Percentiles rank a stretch among this genome's conserved stretches.
Evolutionary conservation across 306 rosid genomes (phyloP).

Genomic region (Cucumis sativus): Cucumber_9930_V3 NC_026656.2:6430001-6430500

Average conservation of each 20-base stretch:
- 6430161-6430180: background rate
- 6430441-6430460: conserved; percentile 5
- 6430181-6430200: background rate
- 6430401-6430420: background rate
- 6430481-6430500: background rate
- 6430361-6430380: background rate
- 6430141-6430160: background rate
- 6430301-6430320: background rate
- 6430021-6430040: background rate
- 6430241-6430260: background rate
- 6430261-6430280: background rate
- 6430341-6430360: background rate
- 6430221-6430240: background rate
- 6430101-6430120: background rate
- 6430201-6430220: background rate
- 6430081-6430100: background rate
- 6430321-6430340: background rate
- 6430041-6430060: background rate
- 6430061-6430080: conserved; percentile 17
- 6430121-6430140: background rate
- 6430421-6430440: background rate
- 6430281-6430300: background rate
- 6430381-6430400: background rate
- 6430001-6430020: conserved; percentile 23
- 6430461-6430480: background rate